Percentiles rank a stretch among this genome's conserved stretches.
These are phyloP conservation scores for Puccinia horiana DNA, from an alignment of 1,284 basidiomycete genomes.

Conservation along the genomic window DNA sequence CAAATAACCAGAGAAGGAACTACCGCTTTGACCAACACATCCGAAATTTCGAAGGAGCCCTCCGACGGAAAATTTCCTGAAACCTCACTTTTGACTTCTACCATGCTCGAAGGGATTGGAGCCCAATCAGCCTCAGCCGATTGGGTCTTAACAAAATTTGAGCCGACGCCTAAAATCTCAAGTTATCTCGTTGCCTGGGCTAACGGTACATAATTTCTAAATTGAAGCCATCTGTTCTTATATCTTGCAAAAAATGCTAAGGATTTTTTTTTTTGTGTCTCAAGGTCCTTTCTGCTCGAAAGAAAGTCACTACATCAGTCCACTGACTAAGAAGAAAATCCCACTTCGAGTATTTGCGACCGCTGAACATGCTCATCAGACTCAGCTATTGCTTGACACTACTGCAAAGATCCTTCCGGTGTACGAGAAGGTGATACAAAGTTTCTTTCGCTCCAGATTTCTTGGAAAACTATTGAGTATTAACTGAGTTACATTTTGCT, in stretches of 20 bases:
- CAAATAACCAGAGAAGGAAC: conserved; percentile 44
- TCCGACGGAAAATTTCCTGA: conserved; percentile 41
- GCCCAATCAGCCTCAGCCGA: conserved; percentile 51
- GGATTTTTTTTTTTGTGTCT: conserved; percentile 21
- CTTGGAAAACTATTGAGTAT: not conserved
- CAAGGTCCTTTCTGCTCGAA: conserved; percentile 43
- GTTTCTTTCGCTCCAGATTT: not conserved
- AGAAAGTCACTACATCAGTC: conserved; percentile 67
- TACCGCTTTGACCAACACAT: conserved; percentile 45
- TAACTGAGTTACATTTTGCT: not conserved
- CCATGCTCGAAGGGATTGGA: conserved; percentile 43
- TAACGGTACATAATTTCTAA: conserved; percentile 73
- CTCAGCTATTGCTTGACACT: conserved; percentile 77
- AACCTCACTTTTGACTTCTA: conserved; percentile 14
- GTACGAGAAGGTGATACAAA: conserved; percentile 71
- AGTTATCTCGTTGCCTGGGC: conserved; percentile 90
- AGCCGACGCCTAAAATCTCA: conserved; percentile 67
- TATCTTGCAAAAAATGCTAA: not conserved
- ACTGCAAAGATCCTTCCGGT: conserved; percentile 81
- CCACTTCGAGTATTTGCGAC: conserved; percentile 88
- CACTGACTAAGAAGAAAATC: conserved; percentile 75
- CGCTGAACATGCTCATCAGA: conserved; percentile 79
- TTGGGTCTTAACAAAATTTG: conserved; percentile 59
- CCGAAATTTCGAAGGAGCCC: conserved; percentile 34
- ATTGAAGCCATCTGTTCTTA: not conserved